phyloP scores from a whole-genome alignment of 192 early-diverging fungal species.

The Linnemannia zychae region DNA sequence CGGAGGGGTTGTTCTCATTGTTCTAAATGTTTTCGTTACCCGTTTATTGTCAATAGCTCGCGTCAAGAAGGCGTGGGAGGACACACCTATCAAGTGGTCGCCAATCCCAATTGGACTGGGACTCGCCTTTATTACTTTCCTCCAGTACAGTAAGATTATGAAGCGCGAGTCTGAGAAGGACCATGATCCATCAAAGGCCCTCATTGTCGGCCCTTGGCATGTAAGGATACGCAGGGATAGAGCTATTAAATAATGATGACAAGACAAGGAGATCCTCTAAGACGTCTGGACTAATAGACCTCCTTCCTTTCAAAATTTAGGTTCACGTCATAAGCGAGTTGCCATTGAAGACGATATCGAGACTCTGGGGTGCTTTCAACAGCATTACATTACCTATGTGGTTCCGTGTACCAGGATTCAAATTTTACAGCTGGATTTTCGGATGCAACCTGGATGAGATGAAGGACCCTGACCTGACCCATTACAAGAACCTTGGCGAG shows the following conservation, averaged over 20 bases:
- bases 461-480: constrained; percentile 81
- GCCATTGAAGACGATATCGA: constrained; percentile 91
- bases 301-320: constrained; percentile 47
- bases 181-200: constrained; percentile 58
- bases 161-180: constrained; percentile 51
- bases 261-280: background rate
- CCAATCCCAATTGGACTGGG: constrained; percentile 84
- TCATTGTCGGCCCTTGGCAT: constrained; percentile 89
- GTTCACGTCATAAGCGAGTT: constrained; percentile 88
- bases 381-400: constrained; percentile 81
- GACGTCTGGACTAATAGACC: background rate
- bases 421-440: constrained; percentile 87
- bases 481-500: constrained; percentile 86
- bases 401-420: constrained; percentile 82
- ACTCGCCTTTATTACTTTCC: constrained; percentile 75
- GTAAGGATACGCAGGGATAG: background rate
- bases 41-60: constrained; percentile 30
- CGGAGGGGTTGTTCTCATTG: no score
- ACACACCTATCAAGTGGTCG: constrained; percentile 71
- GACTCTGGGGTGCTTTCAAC: constrained; percentile 93
- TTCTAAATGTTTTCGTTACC: background rate
- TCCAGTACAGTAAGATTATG: constrained; percentile 73
- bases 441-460: constrained; percentile 96
- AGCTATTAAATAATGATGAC: background rate
- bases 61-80: constrained; percentile 61